Percentiles rank a stretch among this genome's conserved stretches.
Conservation (phyloP, 2,329 filamentous ascomycete genomes). For the Hypoxylon sp. region DNA sequence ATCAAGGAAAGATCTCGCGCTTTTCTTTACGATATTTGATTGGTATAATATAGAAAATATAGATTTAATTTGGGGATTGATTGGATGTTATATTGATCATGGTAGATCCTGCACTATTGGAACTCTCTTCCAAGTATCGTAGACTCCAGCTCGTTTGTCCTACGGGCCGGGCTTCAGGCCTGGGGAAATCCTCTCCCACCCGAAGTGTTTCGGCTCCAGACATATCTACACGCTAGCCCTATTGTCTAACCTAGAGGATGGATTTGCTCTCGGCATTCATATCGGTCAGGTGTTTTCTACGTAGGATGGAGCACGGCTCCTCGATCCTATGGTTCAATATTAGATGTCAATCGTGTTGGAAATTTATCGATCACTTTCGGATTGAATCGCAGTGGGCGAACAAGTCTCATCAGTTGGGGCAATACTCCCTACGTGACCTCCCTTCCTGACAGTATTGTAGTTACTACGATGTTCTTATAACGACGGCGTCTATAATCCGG, state of each 20-base stretch:
- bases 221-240: slow-evolving; percentile 30
- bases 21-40: background rate
- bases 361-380: background rate
- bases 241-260: background rate
- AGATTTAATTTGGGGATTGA: background rate
- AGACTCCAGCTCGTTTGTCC: slow-evolving; percentile 20
- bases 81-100: slow-evolving; percentile 1
- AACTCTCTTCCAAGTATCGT: slow-evolving; percentile 4
- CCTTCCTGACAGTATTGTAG: background rate
- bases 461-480: background rate
- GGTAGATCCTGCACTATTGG: slow-evolving; percentile 7
- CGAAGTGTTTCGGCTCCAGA: slow-evolving; percentile 43
- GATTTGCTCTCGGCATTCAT: slow-evolving; percentile 2
- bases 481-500: background rate
- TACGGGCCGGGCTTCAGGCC: slow-evolving; percentile 22
- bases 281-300: background rate
- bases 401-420: background rate
- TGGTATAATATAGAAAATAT: background rate
- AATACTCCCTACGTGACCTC: background rate
- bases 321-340: background rate
- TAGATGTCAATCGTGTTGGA: background rate
- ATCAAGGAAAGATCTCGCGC: background rate
- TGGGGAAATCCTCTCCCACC: slow-evolving; percentile 30
- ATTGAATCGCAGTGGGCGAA: background rate
- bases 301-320: background rate